Evolutionary conservation across 2,329 filamentous ascomycete species (phyloP).

Genomic region (Zymoseptoria crescenta): DNA sequence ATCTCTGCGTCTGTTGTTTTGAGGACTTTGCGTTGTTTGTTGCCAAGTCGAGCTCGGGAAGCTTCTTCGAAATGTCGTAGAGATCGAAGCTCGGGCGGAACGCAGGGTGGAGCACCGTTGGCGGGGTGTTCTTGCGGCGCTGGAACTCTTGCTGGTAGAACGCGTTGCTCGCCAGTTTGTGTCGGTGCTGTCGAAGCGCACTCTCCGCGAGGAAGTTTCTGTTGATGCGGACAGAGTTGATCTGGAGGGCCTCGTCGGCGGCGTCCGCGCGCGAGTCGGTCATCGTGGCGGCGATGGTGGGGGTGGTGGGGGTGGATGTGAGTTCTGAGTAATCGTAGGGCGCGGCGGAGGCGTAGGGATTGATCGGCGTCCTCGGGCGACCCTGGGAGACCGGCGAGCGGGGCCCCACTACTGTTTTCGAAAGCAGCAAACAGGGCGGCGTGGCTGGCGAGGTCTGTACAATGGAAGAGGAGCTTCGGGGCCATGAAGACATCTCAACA

Average conservation of each 20-base stretch:
- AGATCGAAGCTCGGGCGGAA: conserved; percentile 10
- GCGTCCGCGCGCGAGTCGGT: not conserved
- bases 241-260: not conserved
- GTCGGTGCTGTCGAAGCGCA: conserved; percentile 13
- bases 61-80: conserved; percentile 9
- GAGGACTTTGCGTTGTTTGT: not conserved
- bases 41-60: conserved; percentile 8
- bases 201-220: conserved; percentile 27
- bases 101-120: conserved; percentile 21
- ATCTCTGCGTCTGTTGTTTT: not conserved
- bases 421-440: not conserved
- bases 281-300: not conserved
- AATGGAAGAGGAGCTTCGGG: not conserved
- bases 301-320: not conserved
- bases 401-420: not conserved
- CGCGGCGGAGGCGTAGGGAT: not conserved
- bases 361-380: conserved; percentile 1
- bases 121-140: conserved; percentile 14
- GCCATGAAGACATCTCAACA: not conserved
- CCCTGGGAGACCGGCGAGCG: not conserved
- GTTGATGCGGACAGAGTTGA: conserved; percentile 3
- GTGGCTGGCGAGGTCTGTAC: not conserved
- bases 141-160: conserved; percentile 27
- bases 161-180: conserved; percentile 26
- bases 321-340: not conserved